Evolutionary conservation across 306 rosid species (phyloP), one percentile per base, ranked within the genome.

Genomic region (Lupinus albus): DNA sequence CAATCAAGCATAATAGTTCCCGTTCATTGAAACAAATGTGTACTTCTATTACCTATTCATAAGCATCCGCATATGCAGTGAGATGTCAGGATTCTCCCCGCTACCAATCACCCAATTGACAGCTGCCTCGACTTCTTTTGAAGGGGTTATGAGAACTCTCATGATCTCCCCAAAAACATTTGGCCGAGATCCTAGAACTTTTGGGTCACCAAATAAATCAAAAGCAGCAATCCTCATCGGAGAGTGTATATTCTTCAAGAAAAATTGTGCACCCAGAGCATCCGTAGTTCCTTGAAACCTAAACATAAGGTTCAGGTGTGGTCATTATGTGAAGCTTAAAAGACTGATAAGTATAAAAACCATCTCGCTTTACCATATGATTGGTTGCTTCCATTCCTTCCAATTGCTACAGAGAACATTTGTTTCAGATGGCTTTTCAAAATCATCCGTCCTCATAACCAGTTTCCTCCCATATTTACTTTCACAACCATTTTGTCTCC

Each of bases 261-360:
- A 93, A 86, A 93, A 89, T 67, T 93, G 98, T 65, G 80, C 76
- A 11, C 89, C 98, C 78, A 83, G 80, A 51, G 91, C 96, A 67
- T 93, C 97, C 38, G 83, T 93, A 45, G 97, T 85, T 63, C 96
- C 97, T 84, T 93, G 98, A 70, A 93, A 93, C 98, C 98, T 93
- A 83, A 77, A 67, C 68, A 70, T 75, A 36, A 70, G 35, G 71
- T 72, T 74, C 79, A 67, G n/a, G n/a, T n/a, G n/a, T 44, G 59
- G 14, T 64, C 76, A 76, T 55, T 67, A 48, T 25, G 76, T 61
- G 67, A 79, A 45, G 75, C 78, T 15, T 45, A 47, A 54, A 44
- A 78, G 71, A 64, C 6, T 16, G n/a, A 33, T 11, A 68, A 54
- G 54, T 20, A 54, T 70, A 35, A 51, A 75, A 33, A 73, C 8